A percentile compares a stretch with the other conserved stretches of the same genome.
Evolutionary conservation across 2,329 filamentous ascomycete species (phyloP).

Genomic region (Zasmidium citrigriseum): DNA sequence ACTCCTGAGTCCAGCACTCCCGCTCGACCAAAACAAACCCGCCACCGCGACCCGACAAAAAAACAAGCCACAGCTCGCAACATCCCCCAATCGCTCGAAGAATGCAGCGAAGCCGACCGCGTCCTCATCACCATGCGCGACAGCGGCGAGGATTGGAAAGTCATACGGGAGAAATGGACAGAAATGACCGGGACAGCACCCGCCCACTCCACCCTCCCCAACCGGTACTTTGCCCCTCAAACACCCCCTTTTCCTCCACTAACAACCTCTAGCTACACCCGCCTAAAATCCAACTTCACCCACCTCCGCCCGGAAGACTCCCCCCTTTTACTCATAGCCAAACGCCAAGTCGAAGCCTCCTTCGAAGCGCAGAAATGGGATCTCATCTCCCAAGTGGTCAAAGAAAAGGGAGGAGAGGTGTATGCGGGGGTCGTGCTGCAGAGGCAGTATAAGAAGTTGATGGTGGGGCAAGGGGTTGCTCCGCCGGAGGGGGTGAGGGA

Average conservation of each 20-base stretch:
- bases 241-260: background rate
- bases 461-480: constrained; percentile 23
- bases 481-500: constrained; percentile 27
- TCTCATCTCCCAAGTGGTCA: constrained; percentile 37
- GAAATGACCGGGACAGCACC: constrained; percentile 36
- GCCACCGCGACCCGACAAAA: constrained; percentile 12
- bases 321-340: constrained; percentile 35
- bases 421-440: constrained; percentile 39
- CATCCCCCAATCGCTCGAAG: constrained; percentile 27
- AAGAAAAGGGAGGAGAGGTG: constrained; percentile 31
- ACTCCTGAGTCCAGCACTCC: too few species aligned
- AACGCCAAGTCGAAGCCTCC: constrained; percentile 42
- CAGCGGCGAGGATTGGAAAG: constrained; percentile 27
- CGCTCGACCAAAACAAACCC: constrained; percentile 8
- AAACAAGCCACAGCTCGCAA: constrained; percentile 6
- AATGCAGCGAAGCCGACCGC: constrained; percentile 32
- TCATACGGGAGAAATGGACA: constrained; percentile 29
- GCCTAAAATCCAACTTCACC: constrained; percentile 42
- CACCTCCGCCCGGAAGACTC: constrained; percentile 38
- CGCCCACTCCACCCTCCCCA: constrained; percentile 39
- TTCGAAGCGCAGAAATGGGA: constrained; percentile 44
- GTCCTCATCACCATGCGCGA: constrained; percentile 32
- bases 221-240: constrained; percentile 32
- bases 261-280: constrained; percentile 7
- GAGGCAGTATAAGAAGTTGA: constrained; percentile 45